Evolutionary conservation across 169 alveolate species (phyloP).

Genomic region (Babesia sp.): DNA sequence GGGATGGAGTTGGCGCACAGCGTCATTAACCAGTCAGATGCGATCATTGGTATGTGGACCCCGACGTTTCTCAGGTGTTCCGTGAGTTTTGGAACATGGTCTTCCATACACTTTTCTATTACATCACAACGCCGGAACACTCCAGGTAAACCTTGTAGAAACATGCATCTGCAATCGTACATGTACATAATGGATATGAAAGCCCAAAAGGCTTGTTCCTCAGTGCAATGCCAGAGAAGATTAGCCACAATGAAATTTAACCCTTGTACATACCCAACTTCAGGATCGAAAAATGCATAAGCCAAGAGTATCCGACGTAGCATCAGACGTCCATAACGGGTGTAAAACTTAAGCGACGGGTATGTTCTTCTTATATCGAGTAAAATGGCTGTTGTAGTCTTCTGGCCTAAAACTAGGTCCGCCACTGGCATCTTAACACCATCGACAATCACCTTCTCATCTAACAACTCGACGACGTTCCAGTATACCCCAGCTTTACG

Average conservation of each 20-base stretch:
- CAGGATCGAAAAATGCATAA: slow-evolving; percentile 60
- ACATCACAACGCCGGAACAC: slow-evolving; percentile 62
- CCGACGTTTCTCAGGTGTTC: slow-evolving; percentile 64
- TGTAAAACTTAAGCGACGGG: slow-evolving; percentile 62
- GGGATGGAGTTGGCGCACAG: slow-evolving; percentile 82
- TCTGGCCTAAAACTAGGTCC: slow-evolving; percentile 54
- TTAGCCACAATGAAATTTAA: slow-evolving; percentile 83
- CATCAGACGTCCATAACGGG: slow-evolving; percentile 43
- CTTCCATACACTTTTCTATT: slow-evolving; percentile 47
- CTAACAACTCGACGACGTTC: slow-evolving; percentile 55
- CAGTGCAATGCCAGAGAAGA: slow-evolving; percentile 84
- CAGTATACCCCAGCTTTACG: slow-evolving; percentile 53
- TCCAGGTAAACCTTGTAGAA: slow-evolving; percentile 67
- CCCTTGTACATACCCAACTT: slow-evolving; percentile 87
- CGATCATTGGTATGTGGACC: slow-evolving; percentile 75
- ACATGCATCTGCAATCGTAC: slow-evolving; percentile 81
- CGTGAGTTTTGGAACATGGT: slow-evolving; percentile 41
- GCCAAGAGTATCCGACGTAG: slow-evolving; percentile 61
- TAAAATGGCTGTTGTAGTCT: slow-evolving; percentile 53
- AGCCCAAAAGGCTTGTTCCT: slow-evolving; percentile 80
- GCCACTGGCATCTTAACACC: slow-evolving; percentile 44
- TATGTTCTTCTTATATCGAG: slow-evolving; percentile 61
- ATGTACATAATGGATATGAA: slow-evolving; percentile 70
- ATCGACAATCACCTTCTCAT: slow-evolving; percentile 32
- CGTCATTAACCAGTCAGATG: slow-evolving; percentile 84